Percentiles rank a stretch among this genome's conserved stretches.
Conservation (phyloP, 495 filamentous ascomycete genomes). For the Terfezia boudieri region DNA sequence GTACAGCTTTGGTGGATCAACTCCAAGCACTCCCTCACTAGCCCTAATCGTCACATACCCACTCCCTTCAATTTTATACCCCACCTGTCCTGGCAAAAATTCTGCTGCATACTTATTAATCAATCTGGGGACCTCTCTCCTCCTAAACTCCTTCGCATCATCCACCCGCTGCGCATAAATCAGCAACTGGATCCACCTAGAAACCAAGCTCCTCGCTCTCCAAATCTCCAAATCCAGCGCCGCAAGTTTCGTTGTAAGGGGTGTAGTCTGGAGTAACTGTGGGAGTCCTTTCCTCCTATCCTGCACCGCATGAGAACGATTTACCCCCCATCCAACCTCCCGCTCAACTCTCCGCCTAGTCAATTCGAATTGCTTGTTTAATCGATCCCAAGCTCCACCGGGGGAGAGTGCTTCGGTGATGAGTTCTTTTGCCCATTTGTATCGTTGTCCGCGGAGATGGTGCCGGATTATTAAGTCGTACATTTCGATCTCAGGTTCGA, state of each 20-base stretch:
- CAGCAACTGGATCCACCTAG: constrained; percentile 14
- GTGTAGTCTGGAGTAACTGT: neutral
- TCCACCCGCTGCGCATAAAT: neutral
- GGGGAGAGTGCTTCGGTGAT: constrained; percentile 17
- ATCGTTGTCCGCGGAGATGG: constrained; percentile 11
- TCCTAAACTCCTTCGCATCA: too few relatives aligned
- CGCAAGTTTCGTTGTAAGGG: constrained; percentile 1
- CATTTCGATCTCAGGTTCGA: constrained; percentile 31
- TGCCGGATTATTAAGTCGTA: constrained; percentile 30
- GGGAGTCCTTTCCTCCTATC: neutral
- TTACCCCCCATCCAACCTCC: neutral
- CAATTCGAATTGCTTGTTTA: neutral
- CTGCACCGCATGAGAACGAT: too few relatives aligned
- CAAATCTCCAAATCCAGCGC: constrained; percentile 1
- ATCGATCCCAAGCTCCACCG: neutral
- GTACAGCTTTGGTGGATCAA: too few relatives aligned
- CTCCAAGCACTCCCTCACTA: neutral
- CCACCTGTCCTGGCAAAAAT: constrained; percentile 3
- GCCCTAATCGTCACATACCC: constrained; percentile 12
- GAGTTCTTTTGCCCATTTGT: constrained; percentile 8
- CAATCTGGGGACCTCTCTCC: too few relatives aligned
- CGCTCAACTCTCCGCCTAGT: neutral
- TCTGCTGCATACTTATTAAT: too few relatives aligned
- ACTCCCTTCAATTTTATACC: constrained; percentile 5
- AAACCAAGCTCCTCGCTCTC: constrained; percentile 11